Evolutionary conservation across 306 rosid genomes (phyloP), one percentile per base, ranked within the genome.

Genomic region (Sesbania bispinosa): DNA sequence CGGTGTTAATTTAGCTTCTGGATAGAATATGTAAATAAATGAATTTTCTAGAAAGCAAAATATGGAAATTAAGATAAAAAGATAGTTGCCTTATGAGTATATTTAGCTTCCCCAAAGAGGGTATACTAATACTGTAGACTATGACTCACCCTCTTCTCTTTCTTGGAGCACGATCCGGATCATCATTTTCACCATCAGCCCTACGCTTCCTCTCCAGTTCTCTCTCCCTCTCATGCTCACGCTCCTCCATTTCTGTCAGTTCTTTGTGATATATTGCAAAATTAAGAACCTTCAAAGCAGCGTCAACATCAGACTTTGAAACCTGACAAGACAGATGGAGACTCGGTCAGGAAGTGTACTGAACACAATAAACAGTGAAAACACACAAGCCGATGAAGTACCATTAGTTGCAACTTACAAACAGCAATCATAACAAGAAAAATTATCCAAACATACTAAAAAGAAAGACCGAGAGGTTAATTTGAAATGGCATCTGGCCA

Each of bases 211-310:
- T 88, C 80, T 85, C 90, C 62, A 46, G 16, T 70, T 90, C 96
- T 60, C 73, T 84, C 67, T 87, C 98, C 76, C 92, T 85, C 69
- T 80, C 92, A 39, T 86, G 82, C 74, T 92, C 96, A 5, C 99
- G 89, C 57, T 94, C 96, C 47, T 91, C 97, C 99, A 94, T 94
- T 75, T 94, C 97, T 62, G 87, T 82, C 78, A 94, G 81, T 76
- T 94, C 99, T 77, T 80, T 85, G 71, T 94, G 99, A 83, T 94
- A 94, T 79, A 94, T 94, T 42, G 99, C 99, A 77, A 91, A 94
- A 67, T 94, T 86, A 36, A 94, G 83, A 79, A 94, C 83, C 75
- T 87, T 80, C 55, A 91, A 75, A 11, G 99, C 97, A 71, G 95
- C 96, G 2, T 94, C 99, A 52, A 91, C 99, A 81, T 94, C 99